A percentile compares a stretch with the other conserved stretches of the same genome.
These are phyloP conservation scores for Suhomyces guaymorum DNA, from an alignment of 1,139 yeast species.

Conservation along the genomic window DNA sequence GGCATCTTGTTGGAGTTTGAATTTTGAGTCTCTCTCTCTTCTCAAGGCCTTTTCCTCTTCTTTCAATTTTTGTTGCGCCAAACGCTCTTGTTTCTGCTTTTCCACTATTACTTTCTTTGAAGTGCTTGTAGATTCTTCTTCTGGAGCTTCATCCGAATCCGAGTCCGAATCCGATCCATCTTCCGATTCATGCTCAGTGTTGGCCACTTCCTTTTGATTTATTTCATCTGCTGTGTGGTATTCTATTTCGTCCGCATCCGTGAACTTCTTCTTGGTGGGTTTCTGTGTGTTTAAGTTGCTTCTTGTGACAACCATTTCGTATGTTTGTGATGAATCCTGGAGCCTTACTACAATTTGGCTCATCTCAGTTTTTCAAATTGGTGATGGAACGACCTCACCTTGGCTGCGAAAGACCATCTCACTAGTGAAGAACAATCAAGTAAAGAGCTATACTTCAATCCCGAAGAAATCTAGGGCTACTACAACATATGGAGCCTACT, in stretches of 20 bases:
- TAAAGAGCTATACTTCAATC: no score
- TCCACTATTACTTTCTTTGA: constrained; percentile 35
- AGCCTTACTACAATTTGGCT: no score
- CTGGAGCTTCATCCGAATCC: constrained; percentile 49
- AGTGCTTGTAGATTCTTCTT: constrained; percentile 41
- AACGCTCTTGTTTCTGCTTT: constrained; percentile 35
- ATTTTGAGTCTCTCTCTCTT: constrained; percentile 48
- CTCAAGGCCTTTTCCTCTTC: constrained; percentile 49
- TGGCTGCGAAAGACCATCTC: constrained; percentile 4
- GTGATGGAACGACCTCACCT: constrained; percentile 4
- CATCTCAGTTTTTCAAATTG: constrained; percentile 7
- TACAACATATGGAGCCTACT: no score
- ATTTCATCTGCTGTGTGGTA: constrained; percentile 22
- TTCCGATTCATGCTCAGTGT: constrained; percentile 20
- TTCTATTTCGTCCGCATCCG: constrained; percentile 20
- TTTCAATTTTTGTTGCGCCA: constrained; percentile 35
- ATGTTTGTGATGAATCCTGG: no score
- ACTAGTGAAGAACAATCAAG: background rate
- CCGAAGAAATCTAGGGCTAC: no score
- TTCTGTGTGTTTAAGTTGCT: constrained; percentile 14
- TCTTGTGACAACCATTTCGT: constrained; percentile 23
- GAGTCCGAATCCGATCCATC: constrained; percentile 21
- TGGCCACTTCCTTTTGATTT: constrained; percentile 16
- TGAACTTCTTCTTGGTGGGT: constrained; percentile 22
- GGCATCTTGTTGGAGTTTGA: constrained; percentile 49